Percentiles rank a stretch among this genome's conserved stretches.
phyloP scores from a whole-genome alignment of 768 basidiomycete genomes.

The Amanita jacksonii region DNA sequence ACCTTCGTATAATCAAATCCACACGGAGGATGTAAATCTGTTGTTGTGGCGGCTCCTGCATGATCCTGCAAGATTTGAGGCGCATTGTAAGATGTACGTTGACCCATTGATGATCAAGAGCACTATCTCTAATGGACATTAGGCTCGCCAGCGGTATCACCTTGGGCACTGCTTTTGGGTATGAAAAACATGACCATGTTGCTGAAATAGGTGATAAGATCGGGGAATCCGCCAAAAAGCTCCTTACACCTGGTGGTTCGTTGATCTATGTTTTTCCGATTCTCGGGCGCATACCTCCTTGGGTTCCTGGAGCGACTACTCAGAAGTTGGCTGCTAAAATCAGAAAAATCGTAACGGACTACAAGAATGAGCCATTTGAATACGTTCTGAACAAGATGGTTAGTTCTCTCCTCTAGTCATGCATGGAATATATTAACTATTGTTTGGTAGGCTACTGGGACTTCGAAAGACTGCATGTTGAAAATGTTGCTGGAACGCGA shows the following conservation, averaged over 20 bases:
- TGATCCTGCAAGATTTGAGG: neutral
- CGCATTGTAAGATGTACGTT: neutral
- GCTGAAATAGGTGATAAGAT: neutral
- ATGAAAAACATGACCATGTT: neutral
- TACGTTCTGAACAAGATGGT: neutral
- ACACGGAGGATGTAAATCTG: neutral
- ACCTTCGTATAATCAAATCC: neutral
- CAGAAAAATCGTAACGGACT: neutral
- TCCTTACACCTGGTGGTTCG: neutral
- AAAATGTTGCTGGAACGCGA: neutral
- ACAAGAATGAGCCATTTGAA: constrained; percentile 1
- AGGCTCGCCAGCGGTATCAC: too few species aligned
- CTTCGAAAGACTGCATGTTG: neutral
- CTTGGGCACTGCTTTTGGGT: too few species aligned
- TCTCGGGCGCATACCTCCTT: constrained; percentile 5
- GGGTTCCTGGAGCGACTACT: constrained; percentile 10
- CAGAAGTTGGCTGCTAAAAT: constrained; percentile 2
- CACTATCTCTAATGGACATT: too few species aligned
- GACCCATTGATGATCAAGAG: too few species aligned
- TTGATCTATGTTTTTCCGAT: constrained; percentile 4
- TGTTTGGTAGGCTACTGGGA: neutral
- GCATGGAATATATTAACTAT: neutral
- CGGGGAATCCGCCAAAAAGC: too few species aligned
- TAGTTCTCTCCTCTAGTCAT: neutral
- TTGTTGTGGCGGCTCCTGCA: neutral